A percentile compares a stretch with the other conserved stretches of the same genome.
phyloP scores from a whole-genome alignment of 345 rosid species.

The Erodium maritimum region DNA sequence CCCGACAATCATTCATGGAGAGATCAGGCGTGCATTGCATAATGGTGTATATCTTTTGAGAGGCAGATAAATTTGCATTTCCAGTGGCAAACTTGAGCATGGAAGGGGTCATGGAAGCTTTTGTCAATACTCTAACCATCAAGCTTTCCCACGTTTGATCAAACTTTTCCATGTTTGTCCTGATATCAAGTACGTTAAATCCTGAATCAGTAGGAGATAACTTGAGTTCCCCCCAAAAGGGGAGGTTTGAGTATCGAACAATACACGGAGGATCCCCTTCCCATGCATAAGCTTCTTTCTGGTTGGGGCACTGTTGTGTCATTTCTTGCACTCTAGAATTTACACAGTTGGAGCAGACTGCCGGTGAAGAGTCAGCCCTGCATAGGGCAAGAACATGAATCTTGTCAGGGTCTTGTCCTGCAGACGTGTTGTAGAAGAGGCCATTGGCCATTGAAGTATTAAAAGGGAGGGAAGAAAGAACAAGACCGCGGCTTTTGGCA shows the following conservation, averaged over 20 bases:
- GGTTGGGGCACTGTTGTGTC: slow-evolving; percentile 19
- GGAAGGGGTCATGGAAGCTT: slow-evolving; percentile 19
- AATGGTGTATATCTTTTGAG: slow-evolving; percentile 19
- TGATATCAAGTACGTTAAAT: slow-evolving; percentile 4
- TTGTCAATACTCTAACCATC: slow-evolving; percentile 5
- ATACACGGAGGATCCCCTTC: slow-evolving; percentile 19
- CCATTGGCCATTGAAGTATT: not conserved
- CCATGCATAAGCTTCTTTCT: slow-evolving; percentile 26
- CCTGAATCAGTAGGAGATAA: slow-evolving; percentile 1
- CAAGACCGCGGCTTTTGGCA: slow-evolving; percentile 5
- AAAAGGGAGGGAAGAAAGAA: slow-evolving; percentile 12
- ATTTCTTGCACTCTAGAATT: slow-evolving; percentile 9
- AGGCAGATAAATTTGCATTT: slow-evolving; percentile 8
- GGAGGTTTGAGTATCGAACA: slow-evolving; percentile 24
- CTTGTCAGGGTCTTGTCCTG: slow-evolving; percentile 2
- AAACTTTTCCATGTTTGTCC: slow-evolving; percentile 14
- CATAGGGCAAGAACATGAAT: slow-evolving; percentile 21
- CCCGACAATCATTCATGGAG: slow-evolving; percentile 19
- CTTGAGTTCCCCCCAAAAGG: slow-evolving; percentile 18
- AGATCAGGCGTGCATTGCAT: slow-evolving; percentile 56
- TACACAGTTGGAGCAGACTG: slow-evolving; percentile 17
- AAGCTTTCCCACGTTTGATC: slow-evolving; percentile 22
- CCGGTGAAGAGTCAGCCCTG: slow-evolving; percentile 19
- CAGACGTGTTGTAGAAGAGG: slow-evolving; percentile 1
- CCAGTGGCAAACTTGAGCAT: slow-evolving; percentile 28